Conservation (phyloP, 495 filamentous ascomycete genomes). For the Niebla homalea region DNA sequence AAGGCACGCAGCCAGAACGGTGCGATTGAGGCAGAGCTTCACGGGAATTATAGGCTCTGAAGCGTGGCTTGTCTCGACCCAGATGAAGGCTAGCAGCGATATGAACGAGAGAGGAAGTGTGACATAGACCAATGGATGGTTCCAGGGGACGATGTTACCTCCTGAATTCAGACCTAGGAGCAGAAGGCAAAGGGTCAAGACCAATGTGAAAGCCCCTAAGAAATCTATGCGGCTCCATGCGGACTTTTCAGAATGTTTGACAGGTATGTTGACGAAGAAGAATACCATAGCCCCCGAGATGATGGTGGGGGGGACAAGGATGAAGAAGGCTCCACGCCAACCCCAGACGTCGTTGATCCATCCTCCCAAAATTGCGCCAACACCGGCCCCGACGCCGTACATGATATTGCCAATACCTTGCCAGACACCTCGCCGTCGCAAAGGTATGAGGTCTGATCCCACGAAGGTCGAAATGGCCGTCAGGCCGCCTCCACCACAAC, state of each 20-base stretch:
- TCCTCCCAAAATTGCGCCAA: slow-evolving; percentile 69
- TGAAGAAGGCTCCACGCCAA: slow-evolving; percentile 64
- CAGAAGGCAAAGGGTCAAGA: slow-evolving; percentile 44
- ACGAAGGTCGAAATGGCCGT: slow-evolving; percentile 75
- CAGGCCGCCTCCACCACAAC: slow-evolving; percentile 75
- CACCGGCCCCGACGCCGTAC: slow-evolving; percentile 54
- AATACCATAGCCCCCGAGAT: slow-evolving; percentile 53
- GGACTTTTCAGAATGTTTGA: slow-evolving; percentile 54
- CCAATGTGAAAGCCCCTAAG: slow-evolving; percentile 44
- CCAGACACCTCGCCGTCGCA: slow-evolving; percentile 68
- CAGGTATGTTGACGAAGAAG: slow-evolving; percentile 58
- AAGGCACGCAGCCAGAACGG: slow-evolving; percentile 49
- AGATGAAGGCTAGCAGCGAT: slow-evolving; percentile 40
- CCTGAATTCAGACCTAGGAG: slow-evolving; percentile 60
- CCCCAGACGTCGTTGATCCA: slow-evolving; percentile 67
- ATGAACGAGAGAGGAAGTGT: slow-evolving; percentile 43
- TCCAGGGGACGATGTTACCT: slow-evolving; percentile 61
- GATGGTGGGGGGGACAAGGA: slow-evolving; percentile 57
- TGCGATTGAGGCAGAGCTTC: slow-evolving; percentile 47
- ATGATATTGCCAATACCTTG: slow-evolving; percentile 78
- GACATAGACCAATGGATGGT: slow-evolving; percentile 49
- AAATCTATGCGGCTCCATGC: slow-evolving; percentile 56
- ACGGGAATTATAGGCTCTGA: slow-evolving; percentile 61
- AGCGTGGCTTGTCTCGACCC: slow-evolving; percentile 41
- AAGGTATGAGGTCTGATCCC: slow-evolving; percentile 66